These are phyloP conservation scores for Rhodomyrtus psidioides DNA, from an alignment of 441 rosid genomes.

Conservation along the genomic window DNA sequence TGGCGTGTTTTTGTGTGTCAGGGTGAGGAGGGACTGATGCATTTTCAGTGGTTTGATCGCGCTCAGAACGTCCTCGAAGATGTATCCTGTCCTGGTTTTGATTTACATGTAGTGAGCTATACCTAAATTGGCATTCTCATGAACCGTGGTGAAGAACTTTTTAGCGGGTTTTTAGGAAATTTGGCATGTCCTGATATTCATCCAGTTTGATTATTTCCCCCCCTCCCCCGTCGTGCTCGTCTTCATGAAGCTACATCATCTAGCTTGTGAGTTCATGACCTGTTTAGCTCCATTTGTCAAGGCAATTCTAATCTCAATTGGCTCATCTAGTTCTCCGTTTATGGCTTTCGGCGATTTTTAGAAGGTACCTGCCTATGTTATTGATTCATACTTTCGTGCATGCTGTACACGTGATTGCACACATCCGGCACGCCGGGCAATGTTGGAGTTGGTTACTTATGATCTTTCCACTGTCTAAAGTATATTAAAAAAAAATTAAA, in stretches of 20 bases:
- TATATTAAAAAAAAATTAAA: background rate
- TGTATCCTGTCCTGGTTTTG: slow-evolving; percentile 47
- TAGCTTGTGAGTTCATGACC: background rate
- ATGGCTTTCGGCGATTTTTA: background rate
- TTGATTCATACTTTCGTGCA: background rate
- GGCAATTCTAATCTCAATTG: background rate
- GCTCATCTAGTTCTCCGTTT: background rate
- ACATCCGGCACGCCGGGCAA: background rate
- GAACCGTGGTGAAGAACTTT: background rate
- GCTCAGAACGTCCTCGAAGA: slow-evolving; percentile 58
- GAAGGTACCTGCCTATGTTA: background rate
- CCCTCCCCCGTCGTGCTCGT: background rate
- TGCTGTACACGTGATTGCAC: background rate
- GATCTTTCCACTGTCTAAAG: background rate
- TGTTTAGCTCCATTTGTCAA: background rate
- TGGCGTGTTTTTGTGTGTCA: slow-evolving; percentile 4
- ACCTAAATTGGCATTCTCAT: background rate
- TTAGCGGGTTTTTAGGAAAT: background rate
- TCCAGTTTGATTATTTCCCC: background rate
- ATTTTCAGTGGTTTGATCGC: slow-evolving; percentile 97
- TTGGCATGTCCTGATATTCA: background rate
- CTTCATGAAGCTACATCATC: background rate
- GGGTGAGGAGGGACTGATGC: slow-evolving; percentile 91
- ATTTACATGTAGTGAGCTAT: background rate
- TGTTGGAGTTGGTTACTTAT: background rate